These are phyloP conservation scores for Trypanosoma caninum DNA, from an alignment of 208 protist species.

Conservation along the genomic window DNA sequence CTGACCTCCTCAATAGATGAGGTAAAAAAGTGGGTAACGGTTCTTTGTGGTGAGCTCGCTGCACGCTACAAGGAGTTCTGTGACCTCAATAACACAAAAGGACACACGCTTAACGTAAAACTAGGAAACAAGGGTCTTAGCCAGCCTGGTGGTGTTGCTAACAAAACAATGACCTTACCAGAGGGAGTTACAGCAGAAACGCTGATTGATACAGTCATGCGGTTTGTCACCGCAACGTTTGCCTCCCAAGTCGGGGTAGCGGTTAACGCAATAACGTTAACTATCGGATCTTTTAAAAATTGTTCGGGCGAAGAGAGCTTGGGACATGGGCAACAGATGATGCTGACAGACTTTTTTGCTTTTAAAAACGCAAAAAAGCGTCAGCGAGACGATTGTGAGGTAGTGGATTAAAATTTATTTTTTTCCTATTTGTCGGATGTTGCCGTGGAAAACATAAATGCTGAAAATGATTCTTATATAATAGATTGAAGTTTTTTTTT, in stretches of 20 bases:
- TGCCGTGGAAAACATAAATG: neutral
- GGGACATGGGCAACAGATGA: constrained; percentile 12
- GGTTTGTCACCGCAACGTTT: constrained; percentile 7
- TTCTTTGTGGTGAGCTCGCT: constrained; percentile 57
- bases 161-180: constrained; percentile 35
- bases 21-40: constrained; percentile 58
- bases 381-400: constrained; percentile 5
- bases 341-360: constrained; percentile 22
- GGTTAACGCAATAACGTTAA: constrained; percentile 22
- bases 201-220: constrained; percentile 10
- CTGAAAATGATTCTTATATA: constrained; percentile 1
- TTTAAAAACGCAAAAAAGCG: constrained; percentile 11
- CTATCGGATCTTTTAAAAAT: constrained; percentile 25
- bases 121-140: constrained; percentile 40
- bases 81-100: constrained; percentile 24
- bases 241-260: neutral
- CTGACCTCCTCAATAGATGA: constrained; percentile 21
- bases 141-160: constrained; percentile 27
- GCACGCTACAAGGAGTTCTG: constrained; percentile 54
- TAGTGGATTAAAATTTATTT: neutral
- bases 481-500: constrained; percentile 8
- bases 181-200: constrained; percentile 30
- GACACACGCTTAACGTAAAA: constrained; percentile 47
- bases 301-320: neutral
- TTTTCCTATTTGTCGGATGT: constrained; percentile 1